These are phyloP conservation scores for Trichosanthes cucumerina DNA, from an alignment of 306 rosid genomes.

Conservation along the genomic window DNA sequence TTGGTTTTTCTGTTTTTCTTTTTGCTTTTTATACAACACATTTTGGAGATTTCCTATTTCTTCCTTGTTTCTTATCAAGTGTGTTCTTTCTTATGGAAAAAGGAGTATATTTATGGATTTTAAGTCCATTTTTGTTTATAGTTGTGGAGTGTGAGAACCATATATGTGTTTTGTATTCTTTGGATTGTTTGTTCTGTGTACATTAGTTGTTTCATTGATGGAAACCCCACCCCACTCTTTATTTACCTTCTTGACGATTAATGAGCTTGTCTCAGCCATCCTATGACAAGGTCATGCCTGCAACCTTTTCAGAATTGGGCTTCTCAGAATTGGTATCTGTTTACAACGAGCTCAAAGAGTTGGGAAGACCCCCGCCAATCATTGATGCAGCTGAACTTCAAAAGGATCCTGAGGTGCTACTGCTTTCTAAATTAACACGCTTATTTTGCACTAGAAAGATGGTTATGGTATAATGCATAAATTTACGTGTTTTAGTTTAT, in stretches of 20 bases:
- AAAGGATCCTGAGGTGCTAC: conserved; percentile 52
- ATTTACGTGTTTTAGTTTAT: neutral
- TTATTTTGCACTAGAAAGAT: neutral
- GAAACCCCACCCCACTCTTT: neutral
- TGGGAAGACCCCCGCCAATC: conserved; percentile 52
- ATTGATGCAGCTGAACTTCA: conserved; percentile 68
- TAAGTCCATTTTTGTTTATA: neutral
- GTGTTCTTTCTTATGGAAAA: neutral
- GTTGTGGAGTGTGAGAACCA: neutral
- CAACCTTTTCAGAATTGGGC: conserved; percentile 65
- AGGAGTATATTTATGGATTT: neutral
- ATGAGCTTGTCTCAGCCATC: conserved; percentile 45
- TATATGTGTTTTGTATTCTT: neutral
- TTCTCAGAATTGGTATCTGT: conserved; percentile 50
- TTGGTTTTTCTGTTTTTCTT: neutral
- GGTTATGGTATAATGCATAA: neutral
- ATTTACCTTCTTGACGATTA: neutral
- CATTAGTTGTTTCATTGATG: neutral
- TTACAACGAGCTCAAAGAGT: conserved; percentile 51
- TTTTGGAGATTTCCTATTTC: neutral
- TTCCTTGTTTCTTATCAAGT: neutral
- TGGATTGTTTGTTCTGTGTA: neutral
- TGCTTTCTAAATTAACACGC: conserved; percentile 9
- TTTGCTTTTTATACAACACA: neutral
- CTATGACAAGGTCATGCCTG: conserved; percentile 57